Conservation (phyloP, 495 filamentous ascomycete genomes). For the Staphylotrichum longicolle region DNA sequence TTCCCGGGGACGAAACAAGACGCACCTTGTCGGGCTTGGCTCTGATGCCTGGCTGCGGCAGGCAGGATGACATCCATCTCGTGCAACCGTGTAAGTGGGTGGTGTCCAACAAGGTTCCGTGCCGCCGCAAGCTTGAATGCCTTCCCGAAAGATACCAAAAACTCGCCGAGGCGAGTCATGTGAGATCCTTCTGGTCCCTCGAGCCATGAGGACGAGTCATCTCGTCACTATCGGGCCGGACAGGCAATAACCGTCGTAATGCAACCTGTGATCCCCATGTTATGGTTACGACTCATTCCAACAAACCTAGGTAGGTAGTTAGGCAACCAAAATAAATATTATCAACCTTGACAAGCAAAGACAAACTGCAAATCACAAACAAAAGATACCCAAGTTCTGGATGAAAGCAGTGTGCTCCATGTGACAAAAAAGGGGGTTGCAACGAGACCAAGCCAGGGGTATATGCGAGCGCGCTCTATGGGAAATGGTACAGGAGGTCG, state of each 20-base stretch:
- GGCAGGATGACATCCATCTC: background rate
- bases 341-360: background rate
- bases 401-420: no score
- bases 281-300: background rate
- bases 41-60: constrained; percentile 1
- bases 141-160: no score
- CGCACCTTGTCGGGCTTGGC: background rate
- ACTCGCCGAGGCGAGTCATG: background rate
- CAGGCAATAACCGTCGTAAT: background rate
- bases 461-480: no score
- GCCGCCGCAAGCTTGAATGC: no score
- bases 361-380: no score
- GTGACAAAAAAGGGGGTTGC: background rate
- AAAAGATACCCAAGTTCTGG: no score
- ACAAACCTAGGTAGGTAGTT: no score
- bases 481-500: no score
- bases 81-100: no score
- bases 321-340: background rate
- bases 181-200: no score
- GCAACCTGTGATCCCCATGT: background rate
- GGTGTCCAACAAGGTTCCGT: no score
- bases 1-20: background rate
- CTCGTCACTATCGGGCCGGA: background rate
- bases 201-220: background rate
- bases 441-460: no score